Base-by-base conservation (phyloP, 768 basidiomycete species). In the Tylopilus cervinicoccineus region DNA sequence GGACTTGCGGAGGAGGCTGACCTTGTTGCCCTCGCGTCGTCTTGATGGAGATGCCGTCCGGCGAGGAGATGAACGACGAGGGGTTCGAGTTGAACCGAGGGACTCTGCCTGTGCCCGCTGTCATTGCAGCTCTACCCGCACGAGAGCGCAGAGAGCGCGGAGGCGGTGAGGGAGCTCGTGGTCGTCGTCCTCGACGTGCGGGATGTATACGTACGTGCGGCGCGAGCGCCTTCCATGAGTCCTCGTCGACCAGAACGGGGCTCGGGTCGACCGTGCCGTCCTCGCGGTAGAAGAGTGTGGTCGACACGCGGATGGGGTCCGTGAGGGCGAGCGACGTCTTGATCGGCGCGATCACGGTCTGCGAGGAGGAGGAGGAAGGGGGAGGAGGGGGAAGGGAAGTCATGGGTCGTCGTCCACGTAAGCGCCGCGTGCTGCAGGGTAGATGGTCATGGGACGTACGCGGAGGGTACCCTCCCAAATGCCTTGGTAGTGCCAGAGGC, bases 211-310 rank as follows among this genome's bases (percentile, higher is more conserved):
- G 67, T 12, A 66, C 47, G 22, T 66, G 65, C 24, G 66, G 62
- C 0, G 48, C 65, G 20, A 68, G 62, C 27, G 68, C 65, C 14
- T 56, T 60, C 66, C 65, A 66, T 26, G 65, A 66, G 38, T 65
- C 62, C 20, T 68, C 66, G 22, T 66, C 65, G 19, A 66, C 38
- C 19, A 57, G 45, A n/a, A 55, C 54, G n/a, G 54, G 53, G 0
- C 29, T 33, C 0, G 24, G 6, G 33, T 68, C 62, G 31, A 66
- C 26, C 33, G 58, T 50, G 26, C 66, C 66, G 26, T 66, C 65
- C 38, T 66, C 65, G 44, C 63, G 52, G 36, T 59, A 66, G 40
- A 66, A 66, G 38, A 52, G 29, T 7, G 65, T 64, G n/a, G 56
- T 47, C 20, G 51, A 33, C 19, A 66, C 22, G 17, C 43, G 56